phyloP scores from a whole-genome alignment of 169 alveolate species.

The Plasmodium blacklocki region DNA sequence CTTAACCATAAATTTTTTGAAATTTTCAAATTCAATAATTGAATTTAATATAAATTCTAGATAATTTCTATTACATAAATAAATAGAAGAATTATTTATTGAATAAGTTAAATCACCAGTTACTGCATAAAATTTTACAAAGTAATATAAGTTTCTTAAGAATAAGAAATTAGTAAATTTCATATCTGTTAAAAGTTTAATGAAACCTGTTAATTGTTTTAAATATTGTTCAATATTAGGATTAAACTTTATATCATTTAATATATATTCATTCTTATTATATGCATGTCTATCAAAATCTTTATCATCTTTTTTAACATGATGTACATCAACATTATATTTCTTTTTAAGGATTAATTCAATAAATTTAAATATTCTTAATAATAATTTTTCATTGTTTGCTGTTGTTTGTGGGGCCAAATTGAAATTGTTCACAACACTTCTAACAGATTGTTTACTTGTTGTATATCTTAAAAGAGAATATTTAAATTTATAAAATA shows the following conservation, averaged over 20 bases:
- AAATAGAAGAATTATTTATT: slow-evolving; percentile 19
- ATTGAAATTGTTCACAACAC: slow-evolving; percentile 34
- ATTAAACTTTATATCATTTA: slow-evolving; percentile 11
- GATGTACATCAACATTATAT: slow-evolving; percentile 29
- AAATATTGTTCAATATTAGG: slow-evolving; percentile 23
- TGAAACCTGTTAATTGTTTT: slow-evolving; percentile 56
- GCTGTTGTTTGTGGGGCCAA: slow-evolving; percentile 41
- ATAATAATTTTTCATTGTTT: slow-evolving; percentile 19
- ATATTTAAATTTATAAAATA: slow-evolving; percentile 41
- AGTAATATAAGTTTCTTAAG: slow-evolving; percentile 50
- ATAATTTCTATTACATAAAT: slow-evolving; percentile 43
- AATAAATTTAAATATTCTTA: slow-evolving; percentile 20
- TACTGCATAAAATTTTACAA: slow-evolving; percentile 46
- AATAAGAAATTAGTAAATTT: slow-evolving; percentile 61
- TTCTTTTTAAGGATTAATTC: slow-evolving; percentile 22
- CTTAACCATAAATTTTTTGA: slow-evolving; percentile 29
- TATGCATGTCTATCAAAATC: neutral
- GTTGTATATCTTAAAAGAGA: slow-evolving; percentile 29
- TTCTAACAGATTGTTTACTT: slow-evolving; percentile 7
- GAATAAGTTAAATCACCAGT: slow-evolving; percentile 69
- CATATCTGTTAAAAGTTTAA: slow-evolving; percentile 73
- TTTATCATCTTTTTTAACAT: slow-evolving; percentile 1
- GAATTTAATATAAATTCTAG: slow-evolving; percentile 57
- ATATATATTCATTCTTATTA: slow-evolving; percentile 20
- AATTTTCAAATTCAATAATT: slow-evolving; percentile 57